These are phyloP conservation scores for Suhomyces canberraensis DNA, from an alignment of 805 yeast genomes.

Conservation along the genomic window DNA sequence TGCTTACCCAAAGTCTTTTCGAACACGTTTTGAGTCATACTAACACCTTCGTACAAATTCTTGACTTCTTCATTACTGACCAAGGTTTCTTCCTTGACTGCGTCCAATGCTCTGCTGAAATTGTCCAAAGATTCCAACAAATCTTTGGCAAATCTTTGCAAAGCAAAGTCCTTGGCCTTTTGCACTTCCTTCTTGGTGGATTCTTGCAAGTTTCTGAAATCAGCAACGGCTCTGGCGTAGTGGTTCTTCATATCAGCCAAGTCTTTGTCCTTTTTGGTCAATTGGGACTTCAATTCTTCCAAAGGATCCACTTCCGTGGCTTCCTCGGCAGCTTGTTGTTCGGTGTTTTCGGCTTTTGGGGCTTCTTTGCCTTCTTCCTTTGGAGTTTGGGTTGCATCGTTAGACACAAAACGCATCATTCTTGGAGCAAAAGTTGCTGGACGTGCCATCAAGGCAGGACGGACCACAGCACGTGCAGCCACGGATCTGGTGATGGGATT, in stretches of 20 bases:
- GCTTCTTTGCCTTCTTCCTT: slow-evolving; percentile 6
- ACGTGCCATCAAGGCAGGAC: slow-evolving; percentile 13
- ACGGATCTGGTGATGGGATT: slow-evolving; percentile 17
- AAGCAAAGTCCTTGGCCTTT: slow-evolving; percentile 85
- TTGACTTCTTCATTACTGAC: slow-evolving; percentile 60
- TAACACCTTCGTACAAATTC: slow-evolving; percentile 81
- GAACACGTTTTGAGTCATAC: slow-evolving; percentile 83
- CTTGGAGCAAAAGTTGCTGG: slow-evolving; percentile 13
- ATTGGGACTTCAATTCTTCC: slow-evolving; percentile 47
- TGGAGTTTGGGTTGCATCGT: slow-evolving; percentile 11
- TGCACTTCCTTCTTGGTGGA: slow-evolving; percentile 83
- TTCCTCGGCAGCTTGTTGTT: slow-evolving; percentile 9
- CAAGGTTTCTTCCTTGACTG: slow-evolving; percentile 63
- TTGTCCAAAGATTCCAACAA: slow-evolving; percentile 86
- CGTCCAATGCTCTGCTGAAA: slow-evolving; percentile 78
- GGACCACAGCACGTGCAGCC: slow-evolving; percentile 7
- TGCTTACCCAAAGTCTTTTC: slow-evolving; percentile 78
- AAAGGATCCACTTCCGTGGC: slow-evolving; percentile 5
- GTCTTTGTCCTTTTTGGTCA: slow-evolving; percentile 64
- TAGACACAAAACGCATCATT: slow-evolving; percentile 17
- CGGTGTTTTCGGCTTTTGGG: slow-evolving; percentile 5
- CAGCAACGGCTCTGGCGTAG: slow-evolving; percentile 81
- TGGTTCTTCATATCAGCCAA: slow-evolving; percentile 79
- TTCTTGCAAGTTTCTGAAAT: slow-evolving; percentile 88
- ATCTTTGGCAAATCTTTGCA: slow-evolving; percentile 89